Conservation (phyloP, 2,329 filamentous ascomycete species). For the Hypoxylon sp. region DNA sequence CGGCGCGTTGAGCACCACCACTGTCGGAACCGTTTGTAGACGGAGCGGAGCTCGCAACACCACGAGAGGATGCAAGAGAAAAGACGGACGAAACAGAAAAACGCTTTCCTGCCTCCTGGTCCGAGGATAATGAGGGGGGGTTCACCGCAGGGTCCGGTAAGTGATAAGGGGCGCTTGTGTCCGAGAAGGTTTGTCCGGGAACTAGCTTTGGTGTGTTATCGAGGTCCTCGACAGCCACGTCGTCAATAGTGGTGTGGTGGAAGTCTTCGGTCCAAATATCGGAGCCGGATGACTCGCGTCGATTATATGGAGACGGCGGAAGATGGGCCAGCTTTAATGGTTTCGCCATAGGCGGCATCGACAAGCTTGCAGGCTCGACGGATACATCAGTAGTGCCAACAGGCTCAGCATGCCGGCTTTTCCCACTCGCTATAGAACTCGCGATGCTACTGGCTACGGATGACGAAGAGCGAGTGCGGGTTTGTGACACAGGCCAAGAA, state of each 20-base stretch:
- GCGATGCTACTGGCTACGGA: constrained; percentile 52
- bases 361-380: constrained; percentile 73
- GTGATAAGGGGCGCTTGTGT: constrained; percentile 51
- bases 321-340: constrained; percentile 60
- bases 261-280: constrained; percentile 60
- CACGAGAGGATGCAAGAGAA: constrained; percentile 74
- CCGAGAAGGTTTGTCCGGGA: constrained; percentile 51
- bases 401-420: constrained; percentile 72
- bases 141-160: constrained; percentile 66
- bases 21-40: constrained; percentile 69
- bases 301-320: constrained; percentile 59
- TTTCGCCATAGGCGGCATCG: constrained; percentile 71
- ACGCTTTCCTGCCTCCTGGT: constrained; percentile 68
- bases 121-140: constrained; percentile 63
- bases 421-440: constrained; percentile 61
- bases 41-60: constrained; percentile 65
- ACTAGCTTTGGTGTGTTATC: constrained; percentile 64
- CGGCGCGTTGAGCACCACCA: constrained; percentile 59
- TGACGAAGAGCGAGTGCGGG: constrained; percentile 62
- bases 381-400: constrained; percentile 68
- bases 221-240: constrained; percentile 64
- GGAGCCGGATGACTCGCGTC: constrained; percentile 61
- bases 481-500: constrained; percentile 49
- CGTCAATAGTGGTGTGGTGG: constrained; percentile 51
- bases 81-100: constrained; percentile 81